Percentiles rank a stretch among this genome's conserved stretches.
Conservation (phyloP, 176 grass and related monocot genomes). For the Cenchrus americanus region DNA sequence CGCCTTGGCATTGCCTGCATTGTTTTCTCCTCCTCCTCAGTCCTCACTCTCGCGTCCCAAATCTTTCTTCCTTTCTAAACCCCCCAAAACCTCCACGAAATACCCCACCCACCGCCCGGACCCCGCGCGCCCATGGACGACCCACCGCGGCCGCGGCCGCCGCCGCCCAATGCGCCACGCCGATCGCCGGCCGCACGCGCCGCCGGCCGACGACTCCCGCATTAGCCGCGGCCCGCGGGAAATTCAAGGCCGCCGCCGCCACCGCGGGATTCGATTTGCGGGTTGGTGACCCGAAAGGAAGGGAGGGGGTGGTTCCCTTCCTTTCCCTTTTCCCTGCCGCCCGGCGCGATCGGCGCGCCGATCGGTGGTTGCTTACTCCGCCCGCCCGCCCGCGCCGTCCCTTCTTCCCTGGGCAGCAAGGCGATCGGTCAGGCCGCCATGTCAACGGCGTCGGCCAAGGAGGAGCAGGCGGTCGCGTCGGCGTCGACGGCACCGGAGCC, state of each 20-base stretch:
- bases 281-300: conserved; percentile 23
- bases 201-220: not conserved
- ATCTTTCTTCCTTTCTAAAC: conserved; percentile 45
- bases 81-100: conserved; percentile 51
- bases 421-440: conserved; percentile 40
- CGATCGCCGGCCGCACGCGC: conserved; percentile 33
- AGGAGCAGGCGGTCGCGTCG: conserved; percentile 28
- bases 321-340: not conserved
- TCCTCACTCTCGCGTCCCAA: not conserved
- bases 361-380: not conserved
- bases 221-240: conserved; percentile 3
- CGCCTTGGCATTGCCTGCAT: not conserved
- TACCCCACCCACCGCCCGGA: conserved; percentile 13
- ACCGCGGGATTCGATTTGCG: conserved; percentile 28
- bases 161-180: conserved; percentile 46
- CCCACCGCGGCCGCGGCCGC: conserved; percentile 25
- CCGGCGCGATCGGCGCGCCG: conserved; percentile 29
- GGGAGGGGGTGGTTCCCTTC: not conserved
- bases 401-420: not conserved
- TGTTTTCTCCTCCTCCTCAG: conserved; percentile 26
- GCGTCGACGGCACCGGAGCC: conserved; percentile 7
- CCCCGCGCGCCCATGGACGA: conserved; percentile 40
- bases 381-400: not conserved
- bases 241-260: conserved; percentile 21
- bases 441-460: conserved; percentile 41